Conservation (phyloP, 1,284 basidiomycete genomes). For the Dichomitus squalens region DNA sequence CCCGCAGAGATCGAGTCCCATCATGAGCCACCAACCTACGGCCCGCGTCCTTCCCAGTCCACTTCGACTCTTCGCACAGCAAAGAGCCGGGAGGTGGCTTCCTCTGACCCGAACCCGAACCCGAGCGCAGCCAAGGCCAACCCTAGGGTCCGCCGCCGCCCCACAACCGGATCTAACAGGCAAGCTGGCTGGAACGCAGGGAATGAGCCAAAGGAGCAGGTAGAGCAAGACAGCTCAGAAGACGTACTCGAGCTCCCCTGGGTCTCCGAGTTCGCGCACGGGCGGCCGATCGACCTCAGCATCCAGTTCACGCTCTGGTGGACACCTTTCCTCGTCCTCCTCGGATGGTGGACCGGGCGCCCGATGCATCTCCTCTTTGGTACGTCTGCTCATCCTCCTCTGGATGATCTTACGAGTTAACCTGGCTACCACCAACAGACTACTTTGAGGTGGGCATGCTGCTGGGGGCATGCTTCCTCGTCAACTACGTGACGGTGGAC, state of each 20-base stretch:
- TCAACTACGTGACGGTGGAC: slow-evolving; percentile 72
- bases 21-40: neutral
- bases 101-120: too few species aligned
- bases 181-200: too few species aligned
- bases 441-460: slow-evolving; percentile 62
- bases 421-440: slow-evolving; percentile 31
- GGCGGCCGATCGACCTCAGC: slow-evolving; percentile 42
- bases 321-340: slow-evolving; percentile 42
- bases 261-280: slow-evolving; percentile 38
- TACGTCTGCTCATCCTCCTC: slow-evolving; percentile 20
- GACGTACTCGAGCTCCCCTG: slow-evolving; percentile 15
- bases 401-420: neutral
- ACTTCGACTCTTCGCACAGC: neutral
- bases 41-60: slow-evolving; percentile 5
- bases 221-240: too few species aligned
- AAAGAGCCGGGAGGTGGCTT: too few species aligned
- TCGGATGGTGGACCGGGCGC: slow-evolving; percentile 39
- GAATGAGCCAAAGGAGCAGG: too few species aligned
- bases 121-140: too few species aligned
- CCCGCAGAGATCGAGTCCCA: too few species aligned
- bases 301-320: slow-evolving; percentile 46
- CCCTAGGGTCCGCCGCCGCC: too few species aligned
- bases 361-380: slow-evolving; percentile 44
- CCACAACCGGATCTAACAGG: too few species aligned
- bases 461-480: slow-evolving; percentile 65